Conservation (phyloP, 2,329 filamentous ascomycete species). For the Juglanconis sp. region DNA sequence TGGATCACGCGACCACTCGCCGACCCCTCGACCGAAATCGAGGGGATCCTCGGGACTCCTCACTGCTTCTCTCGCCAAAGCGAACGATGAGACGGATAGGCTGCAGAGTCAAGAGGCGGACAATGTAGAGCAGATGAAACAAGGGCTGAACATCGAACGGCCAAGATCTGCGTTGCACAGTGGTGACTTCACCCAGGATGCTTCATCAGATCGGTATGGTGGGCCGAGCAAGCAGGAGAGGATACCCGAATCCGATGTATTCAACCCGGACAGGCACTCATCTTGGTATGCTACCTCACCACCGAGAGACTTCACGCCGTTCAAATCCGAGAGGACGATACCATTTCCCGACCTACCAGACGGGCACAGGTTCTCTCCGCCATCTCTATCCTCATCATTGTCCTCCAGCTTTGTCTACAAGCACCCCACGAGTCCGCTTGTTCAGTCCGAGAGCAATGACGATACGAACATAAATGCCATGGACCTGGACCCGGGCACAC, state of each 20-base stretch:
- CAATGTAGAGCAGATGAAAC: constrained; percentile 43
- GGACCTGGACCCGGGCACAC: constrained; percentile 40
- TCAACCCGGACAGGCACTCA: constrained; percentile 22
- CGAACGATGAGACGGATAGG: constrained; percentile 31
- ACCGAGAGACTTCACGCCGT: constrained; percentile 48
- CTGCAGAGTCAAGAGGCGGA: constrained; percentile 30
- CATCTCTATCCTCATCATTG: constrained; percentile 67
- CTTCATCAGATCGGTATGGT: constrained; percentile 21
- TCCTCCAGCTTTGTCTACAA: constrained; percentile 80
- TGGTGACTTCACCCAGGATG: constrained; percentile 59
- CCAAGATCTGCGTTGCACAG: constrained; percentile 74
- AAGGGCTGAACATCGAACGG: constrained; percentile 68
- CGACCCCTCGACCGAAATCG: constrained; percentile 33
- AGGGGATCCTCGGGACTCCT: constrained; percentile 38
- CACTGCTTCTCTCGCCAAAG: constrained; percentile 46
- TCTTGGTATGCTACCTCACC: constrained; percentile 56
- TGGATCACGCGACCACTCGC: constrained; percentile 33
- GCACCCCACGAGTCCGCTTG: constrained; percentile 86
- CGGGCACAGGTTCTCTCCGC: constrained; percentile 45
- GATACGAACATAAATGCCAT: constrained; percentile 61
- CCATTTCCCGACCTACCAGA: constrained; percentile 22
- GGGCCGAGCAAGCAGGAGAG: constrained; percentile 20
- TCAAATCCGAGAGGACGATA: constrained; percentile 37
- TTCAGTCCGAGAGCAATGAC: constrained; percentile 82
- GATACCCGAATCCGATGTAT: constrained; percentile 9